Conservation (phyloP, 306 rosid genomes). For the Boehmeria nivea region DNA sequence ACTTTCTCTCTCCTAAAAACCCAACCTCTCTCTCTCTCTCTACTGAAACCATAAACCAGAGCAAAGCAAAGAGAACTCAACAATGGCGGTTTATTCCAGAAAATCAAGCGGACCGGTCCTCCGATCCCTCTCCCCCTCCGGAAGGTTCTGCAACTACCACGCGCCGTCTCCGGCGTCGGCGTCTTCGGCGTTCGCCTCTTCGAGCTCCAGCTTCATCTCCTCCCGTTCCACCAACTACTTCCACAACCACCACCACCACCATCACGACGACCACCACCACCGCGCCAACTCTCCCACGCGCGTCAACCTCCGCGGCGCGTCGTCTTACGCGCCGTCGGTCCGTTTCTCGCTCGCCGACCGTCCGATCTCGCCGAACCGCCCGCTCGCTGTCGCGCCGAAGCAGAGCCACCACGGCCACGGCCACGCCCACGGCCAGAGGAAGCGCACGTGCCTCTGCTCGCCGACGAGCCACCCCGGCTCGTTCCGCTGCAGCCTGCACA, state of each 20-base stretch:
- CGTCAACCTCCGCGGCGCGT: constrained; percentile 40
- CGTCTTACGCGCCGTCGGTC: constrained; percentile 44
- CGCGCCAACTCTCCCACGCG: constrained; percentile 70
- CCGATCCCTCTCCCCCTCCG: constrained; percentile 56
- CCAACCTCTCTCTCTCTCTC: constrained; percentile 22
- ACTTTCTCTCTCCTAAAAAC: background rate
- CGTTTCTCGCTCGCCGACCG: constrained; percentile 62
- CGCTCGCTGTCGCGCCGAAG: constrained; percentile 50
- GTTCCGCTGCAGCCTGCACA: constrained; percentile 87
- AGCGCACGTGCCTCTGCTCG: constrained; percentile 87
- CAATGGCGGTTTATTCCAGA: constrained; percentile 72
- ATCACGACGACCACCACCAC: constrained; percentile 15
- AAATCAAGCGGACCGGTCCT: constrained; percentile 41
- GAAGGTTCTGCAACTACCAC: constrained; percentile 37
- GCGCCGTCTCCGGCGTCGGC: constrained; percentile 21
- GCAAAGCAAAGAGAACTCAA: background rate
- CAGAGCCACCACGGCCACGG: constrained; percentile 23
- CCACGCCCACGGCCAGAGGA: constrained; percentile 20
- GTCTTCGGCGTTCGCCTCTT: constrained; percentile 64
- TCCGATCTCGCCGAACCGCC: constrained; percentile 68
- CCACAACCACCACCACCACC: constrained; percentile 30
- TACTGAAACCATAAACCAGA: background rate
- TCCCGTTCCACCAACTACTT: constrained; percentile 45
- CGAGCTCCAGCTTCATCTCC: constrained; percentile 55
- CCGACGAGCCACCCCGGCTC: constrained; percentile 96